A percentile compares a stretch with the other conserved stretches of the same genome.
Evolutionary conservation across 2,329 filamentous ascomycete species (phyloP).

Genomic region (Ceratocystis destructans): DNA sequence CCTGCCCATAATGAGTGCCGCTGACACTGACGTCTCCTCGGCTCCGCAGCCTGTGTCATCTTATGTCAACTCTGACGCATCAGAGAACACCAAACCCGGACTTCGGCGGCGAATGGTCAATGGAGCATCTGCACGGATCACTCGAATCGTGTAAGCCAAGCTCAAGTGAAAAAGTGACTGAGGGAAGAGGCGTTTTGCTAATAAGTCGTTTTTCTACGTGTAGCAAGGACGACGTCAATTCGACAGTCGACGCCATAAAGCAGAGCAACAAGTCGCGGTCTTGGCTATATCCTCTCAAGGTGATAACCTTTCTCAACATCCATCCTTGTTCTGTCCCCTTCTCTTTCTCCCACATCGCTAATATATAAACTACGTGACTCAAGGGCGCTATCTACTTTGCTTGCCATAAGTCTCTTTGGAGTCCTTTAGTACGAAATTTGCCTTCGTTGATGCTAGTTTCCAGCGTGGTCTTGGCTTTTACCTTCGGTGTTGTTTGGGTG

Average conservation of each 20-base stretch:
- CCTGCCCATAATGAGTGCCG: background rate
- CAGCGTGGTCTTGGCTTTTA: constrained; percentile 54
- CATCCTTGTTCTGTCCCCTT: no score
- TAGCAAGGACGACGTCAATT: constrained; percentile 14
- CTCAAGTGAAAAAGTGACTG: background rate
- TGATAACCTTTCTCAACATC: constrained; percentile 22
- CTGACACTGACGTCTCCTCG: background rate
- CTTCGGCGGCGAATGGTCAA: constrained; percentile 38
- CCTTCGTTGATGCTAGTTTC: constrained; percentile 55
- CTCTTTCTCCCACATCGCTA: background rate
- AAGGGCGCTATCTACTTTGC: constrained; percentile 48
- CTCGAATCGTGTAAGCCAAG: constrained; percentile 11
- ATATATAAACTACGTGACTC: constrained; percentile 9
- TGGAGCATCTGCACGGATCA: background rate
- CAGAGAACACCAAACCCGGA: constrained; percentile 30
- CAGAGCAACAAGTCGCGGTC: constrained; percentile 8
- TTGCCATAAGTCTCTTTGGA: constrained; percentile 43
- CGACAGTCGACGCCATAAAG: constrained; percentile 1
- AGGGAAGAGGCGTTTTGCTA: background rate
- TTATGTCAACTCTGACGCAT: no score
- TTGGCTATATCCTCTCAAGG: constrained; percentile 65
- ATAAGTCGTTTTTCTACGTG: background rate
- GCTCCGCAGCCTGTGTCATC: background rate
- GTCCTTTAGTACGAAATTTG: constrained; percentile 42
- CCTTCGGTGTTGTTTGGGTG: constrained; percentile 79